Evolutionary conservation across 2,329 filamentous ascomycete species (phyloP).

Genomic region (Celoporthe dispersa): DNA sequence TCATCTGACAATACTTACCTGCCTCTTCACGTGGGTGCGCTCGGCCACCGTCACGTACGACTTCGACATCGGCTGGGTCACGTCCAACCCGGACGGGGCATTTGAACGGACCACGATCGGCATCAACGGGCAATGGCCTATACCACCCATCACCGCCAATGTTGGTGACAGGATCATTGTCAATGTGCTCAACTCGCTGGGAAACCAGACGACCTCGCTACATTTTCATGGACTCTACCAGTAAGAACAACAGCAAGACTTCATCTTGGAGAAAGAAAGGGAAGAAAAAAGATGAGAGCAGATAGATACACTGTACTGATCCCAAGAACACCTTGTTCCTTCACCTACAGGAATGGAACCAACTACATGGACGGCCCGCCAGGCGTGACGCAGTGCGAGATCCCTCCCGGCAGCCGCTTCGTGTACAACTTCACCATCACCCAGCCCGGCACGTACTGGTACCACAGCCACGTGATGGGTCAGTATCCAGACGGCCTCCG

Average conservation of each 20-base stretch:
- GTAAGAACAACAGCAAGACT: constrained; percentile 3
- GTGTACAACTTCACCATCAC: constrained; percentile 72
- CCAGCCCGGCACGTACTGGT: constrained; percentile 80
- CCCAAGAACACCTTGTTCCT: not conserved
- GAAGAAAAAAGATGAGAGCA: too few species aligned
- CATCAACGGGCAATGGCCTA: constrained; percentile 78
- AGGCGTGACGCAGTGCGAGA: constrained; percentile 69
- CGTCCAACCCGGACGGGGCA: constrained; percentile 71
- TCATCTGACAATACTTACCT: constrained; percentile 4
- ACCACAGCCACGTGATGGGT: constrained; percentile 70
- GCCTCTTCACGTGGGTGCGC: constrained; percentile 8
- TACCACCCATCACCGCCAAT: constrained; percentile 66
- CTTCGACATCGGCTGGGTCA: constrained; percentile 71
- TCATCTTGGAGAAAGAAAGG: not conserved
- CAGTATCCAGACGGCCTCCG: constrained; percentile 75
- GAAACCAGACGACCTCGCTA: constrained; percentile 65
- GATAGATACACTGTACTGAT: not conserved
- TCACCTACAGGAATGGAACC: constrained; percentile 54
- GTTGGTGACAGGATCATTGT: constrained; percentile 66
- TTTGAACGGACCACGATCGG: constrained; percentile 70
- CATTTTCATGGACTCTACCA: constrained; percentile 75
- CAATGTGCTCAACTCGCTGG: constrained; percentile 62
- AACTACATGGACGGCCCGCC: constrained; percentile 73
- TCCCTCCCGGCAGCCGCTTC: constrained; percentile 66
- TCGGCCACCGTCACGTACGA: constrained; percentile 26